phyloP scores from a whole-genome alignment of 805 yeast species.

The Grigorovia transvaalensis region DNA sequence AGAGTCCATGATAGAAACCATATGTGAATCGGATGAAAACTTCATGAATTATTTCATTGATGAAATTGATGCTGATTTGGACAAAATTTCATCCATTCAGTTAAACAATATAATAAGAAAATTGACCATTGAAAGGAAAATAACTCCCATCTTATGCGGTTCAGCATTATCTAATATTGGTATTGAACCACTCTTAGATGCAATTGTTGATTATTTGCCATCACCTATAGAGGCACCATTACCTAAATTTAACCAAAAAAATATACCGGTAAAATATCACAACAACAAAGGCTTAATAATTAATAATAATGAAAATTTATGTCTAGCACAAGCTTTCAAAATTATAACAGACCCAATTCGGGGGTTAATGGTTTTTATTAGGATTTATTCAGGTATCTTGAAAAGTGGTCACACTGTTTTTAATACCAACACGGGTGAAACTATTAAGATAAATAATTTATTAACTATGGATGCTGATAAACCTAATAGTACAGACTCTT shows the following conservation, averaged over 20 bases:
- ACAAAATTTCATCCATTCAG: constrained; percentile 45
- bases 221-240: constrained; percentile 56
- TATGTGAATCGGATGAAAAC: constrained; percentile 73
- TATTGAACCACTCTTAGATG: constrained; percentile 87
- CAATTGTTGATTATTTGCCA: constrained; percentile 68
- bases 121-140: constrained; percentile 46
- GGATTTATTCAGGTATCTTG: constrained; percentile 79
- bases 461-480: constrained; percentile 81
- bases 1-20: constrained; percentile 70
- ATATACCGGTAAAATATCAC: constrained; percentile 31
- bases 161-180: constrained; percentile 89
- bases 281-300: constrained; percentile 39
- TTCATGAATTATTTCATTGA: constrained; percentile 72
- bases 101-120: constrained; percentile 52
- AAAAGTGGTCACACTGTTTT: constrained; percentile 49
- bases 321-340: constrained; percentile 83
- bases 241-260: constrained; percentile 39
- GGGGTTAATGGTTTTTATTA: constrained; percentile 73
- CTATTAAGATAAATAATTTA: constrained; percentile 55
- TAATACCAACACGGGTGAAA: constrained; percentile 61
- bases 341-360: constrained; percentile 76
- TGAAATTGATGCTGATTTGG: constrained; percentile 51
- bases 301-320: constrained; percentile 46
- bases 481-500: constrained; percentile 56
- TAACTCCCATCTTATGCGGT: constrained; percentile 84